phyloP scores from a whole-genome alignment of 805 yeast species.

The Starmera pachycereana region DNA sequence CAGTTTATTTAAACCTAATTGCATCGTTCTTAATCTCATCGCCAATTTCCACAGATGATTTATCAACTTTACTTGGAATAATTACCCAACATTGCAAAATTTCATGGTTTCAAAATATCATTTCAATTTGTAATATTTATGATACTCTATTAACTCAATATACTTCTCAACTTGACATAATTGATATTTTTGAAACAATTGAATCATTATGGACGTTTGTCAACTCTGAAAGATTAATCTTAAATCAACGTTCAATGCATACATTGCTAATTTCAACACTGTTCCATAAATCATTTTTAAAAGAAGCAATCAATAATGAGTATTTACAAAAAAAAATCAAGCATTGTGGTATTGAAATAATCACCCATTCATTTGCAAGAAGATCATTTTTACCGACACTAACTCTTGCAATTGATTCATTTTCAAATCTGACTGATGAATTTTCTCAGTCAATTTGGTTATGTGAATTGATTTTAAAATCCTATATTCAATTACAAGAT shows the following conservation, averaged over 20 bases:
- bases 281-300: constrained; percentile 32
- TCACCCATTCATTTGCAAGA: constrained; percentile 45
- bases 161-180: constrained; percentile 12
- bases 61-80: not conserved
- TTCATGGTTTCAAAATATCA: constrained; percentile 7
- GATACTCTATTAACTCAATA: constrained; percentile 7
- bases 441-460: constrained; percentile 43
- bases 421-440: constrained; percentile 23
- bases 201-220: constrained; percentile 48
- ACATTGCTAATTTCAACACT: constrained; percentile 40
- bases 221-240: constrained; percentile 46
- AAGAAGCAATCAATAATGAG: constrained; percentile 22
- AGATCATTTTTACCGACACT: constrained; percentile 59
- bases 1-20: constrained; percentile 18
- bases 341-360: constrained; percentile 31
- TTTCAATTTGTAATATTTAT: constrained; percentile 7
- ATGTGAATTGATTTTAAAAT: constrained; percentile 33
- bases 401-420: constrained; percentile 34
- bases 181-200: constrained; percentile 24
- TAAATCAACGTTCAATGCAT: constrained; percentile 60
- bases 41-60: constrained; percentile 15
- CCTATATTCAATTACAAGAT: constrained; percentile 41
- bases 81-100: constrained; percentile 4
- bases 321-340: constrained; percentile 15
- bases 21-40: constrained; percentile 8